Evolutionary conservation across 345 rosid genomes (phyloP), one percentile per base, ranked within the genome.

Genomic region (Lepidium didymum): DNA sequence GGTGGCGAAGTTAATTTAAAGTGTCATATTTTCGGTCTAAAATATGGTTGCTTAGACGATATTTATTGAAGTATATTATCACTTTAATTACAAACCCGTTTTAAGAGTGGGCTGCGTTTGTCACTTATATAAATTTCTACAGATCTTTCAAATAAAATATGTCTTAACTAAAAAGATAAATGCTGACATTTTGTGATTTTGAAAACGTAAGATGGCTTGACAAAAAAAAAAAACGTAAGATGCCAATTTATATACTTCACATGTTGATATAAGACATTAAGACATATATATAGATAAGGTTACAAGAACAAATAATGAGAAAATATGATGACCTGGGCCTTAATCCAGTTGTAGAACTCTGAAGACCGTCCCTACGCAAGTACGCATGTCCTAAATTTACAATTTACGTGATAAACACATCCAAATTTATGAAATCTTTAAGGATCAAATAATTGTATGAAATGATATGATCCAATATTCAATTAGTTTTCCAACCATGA

Each of bases 281-380:
- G 36, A 50, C 35, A 56, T 4, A 2, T 23, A 11, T 5, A 5
- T 2, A 21, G 33, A 5, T 29, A 29, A 29, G 33, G 33, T 29
- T 29, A 5, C 1, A 29, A 29, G 33, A 5, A 29, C 33, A 29
- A 29, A 29, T 6, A 29, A 6, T 29, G 33, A 29, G 33, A 29
- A 29, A 29, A 29, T 29, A 6, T 29, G 33, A 29, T 29, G 33
- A 70, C 55, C 35, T 71, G 75, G 75, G 75, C 69, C 69, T 29
- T 12, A 13, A 52, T 50, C 59, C 51, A 58, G 18, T 56, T 14
- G 16, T 46, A 18, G 45, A 49, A 37, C 25, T 42, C 41, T 37
- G 1, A 12, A 45, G 0, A 44, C 14, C 9, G 25, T 46, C 55
- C 37, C 15, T 42, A 44, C 62, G n/a, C 3, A n/a, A n/a, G n/a